phyloP scores from a whole-genome alignment of 2,329 filamentous ascomycete species.

The Mollisia scopiformis region DNA sequence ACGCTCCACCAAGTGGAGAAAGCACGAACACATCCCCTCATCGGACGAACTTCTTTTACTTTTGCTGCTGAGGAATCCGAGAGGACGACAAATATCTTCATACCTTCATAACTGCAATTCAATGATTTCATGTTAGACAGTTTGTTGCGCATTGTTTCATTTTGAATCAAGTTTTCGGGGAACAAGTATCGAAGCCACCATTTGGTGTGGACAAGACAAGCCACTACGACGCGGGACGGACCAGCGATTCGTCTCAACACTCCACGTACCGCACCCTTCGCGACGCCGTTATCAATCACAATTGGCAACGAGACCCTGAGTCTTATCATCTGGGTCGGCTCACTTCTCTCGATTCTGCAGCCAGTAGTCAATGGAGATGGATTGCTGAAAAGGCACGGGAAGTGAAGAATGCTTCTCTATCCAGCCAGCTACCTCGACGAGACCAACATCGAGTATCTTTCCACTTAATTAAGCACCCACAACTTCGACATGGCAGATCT shows the following conservation, averaged over 20 bases:
- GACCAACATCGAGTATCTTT: not conserved
- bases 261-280: not conserved
- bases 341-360: not conserved
- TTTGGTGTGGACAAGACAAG: not conserved
- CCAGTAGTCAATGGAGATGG: not conserved
- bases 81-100: not conserved
- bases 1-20: not conserved
- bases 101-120: not conserved
- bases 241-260: not conserved
- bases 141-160: not conserved
- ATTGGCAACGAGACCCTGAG: not conserved
- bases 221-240: not conserved
- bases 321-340: not conserved
- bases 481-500: not conserved
- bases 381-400: not conserved
- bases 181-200: too few species aligned
- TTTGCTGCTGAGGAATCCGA: not conserved
- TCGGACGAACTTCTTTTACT: not conserved
- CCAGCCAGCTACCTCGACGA: not conserved
- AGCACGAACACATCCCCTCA: not conserved
- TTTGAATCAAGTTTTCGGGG: too few species aligned
- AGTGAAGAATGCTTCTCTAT: not conserved
- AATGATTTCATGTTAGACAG: not conserved
- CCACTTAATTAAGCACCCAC: not conserved
- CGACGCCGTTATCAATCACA: not conserved